Percentiles rank a stretch among this genome's conserved stretches.
phyloP scores from a whole-genome alignment of 2,329 filamentous ascomycete genomes.

The Cryphonectria japonica region DNA sequence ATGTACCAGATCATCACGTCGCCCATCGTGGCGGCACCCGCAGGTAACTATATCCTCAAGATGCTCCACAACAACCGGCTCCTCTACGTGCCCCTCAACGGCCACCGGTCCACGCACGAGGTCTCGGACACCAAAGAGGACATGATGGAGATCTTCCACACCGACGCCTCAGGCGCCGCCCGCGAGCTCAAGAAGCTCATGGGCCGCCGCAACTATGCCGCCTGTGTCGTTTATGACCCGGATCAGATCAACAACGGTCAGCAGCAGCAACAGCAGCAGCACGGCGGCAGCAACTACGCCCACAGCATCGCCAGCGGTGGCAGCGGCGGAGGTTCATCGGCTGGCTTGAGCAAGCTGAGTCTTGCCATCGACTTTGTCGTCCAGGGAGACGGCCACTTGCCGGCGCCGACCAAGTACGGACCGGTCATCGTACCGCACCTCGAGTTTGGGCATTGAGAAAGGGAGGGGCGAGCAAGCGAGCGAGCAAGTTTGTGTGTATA shows the following conservation, averaged over 20 bases:
- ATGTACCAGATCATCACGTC: conserved; percentile 99
- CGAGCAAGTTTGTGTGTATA: background rate
- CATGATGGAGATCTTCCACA: conserved; percentile 99
- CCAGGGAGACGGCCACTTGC: conserved; percentile 84
- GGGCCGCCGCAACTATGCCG: conserved; percentile 89
- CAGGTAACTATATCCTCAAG: conserved; percentile 83
- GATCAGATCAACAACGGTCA: conserved; percentile 61
- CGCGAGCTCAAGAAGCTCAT: conserved; percentile 91
- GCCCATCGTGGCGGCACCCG: conserved; percentile 87
- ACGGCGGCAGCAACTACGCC: conserved; percentile 9
- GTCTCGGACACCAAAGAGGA: conserved; percentile 96
- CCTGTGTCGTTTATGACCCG: conserved; percentile 92
- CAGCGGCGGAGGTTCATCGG: conserved; percentile 37
- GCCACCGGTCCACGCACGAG: conserved; percentile 72
- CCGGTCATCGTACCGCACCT: conserved; percentile 92
- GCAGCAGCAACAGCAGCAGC: conserved; percentile 28
- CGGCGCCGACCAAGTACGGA: conserved; percentile 89
- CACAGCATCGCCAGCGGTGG: conserved; percentile 33
- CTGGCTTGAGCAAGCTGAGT: conserved; percentile 70
- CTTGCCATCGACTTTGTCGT: conserved; percentile 96
- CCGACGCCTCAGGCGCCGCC: conserved; percentile 81
- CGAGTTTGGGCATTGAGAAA: conserved; percentile 66
- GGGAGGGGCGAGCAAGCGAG: background rate
- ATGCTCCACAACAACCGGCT: conserved; percentile 94
- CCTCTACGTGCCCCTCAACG: conserved; percentile 89